Percentiles rank a stretch among this genome's conserved stretches.
phyloP scores from a whole-genome alignment of 2,329 filamentous ascomycete species.

The Nannizziopsis barbatae region DNA sequence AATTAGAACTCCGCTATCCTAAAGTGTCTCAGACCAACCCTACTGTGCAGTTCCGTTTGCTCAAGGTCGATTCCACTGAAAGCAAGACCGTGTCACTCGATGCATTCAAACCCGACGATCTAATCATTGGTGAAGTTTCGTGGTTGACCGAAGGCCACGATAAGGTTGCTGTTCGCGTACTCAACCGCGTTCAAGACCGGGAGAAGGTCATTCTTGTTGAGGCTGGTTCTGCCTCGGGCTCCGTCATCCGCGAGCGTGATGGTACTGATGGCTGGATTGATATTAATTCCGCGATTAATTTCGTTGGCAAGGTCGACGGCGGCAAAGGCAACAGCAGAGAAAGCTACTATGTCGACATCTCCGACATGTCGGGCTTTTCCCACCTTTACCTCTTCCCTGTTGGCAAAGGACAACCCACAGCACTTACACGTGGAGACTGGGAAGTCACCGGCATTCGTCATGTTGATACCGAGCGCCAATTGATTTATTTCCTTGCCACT shows the following conservation, averaged over 20 bases:
- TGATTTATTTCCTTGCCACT: constrained; percentile 56
- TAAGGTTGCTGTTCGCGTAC: constrained; percentile 53
- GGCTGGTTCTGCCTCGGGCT: constrained; percentile 37
- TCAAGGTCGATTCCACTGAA: constrained; percentile 42
- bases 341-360: constrained; percentile 54
- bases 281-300: constrained; percentile 36
- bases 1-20: constrained; percentile 55
- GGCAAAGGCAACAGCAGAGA: constrained; percentile 24
- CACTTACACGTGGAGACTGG: constrained; percentile 55
- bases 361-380: constrained; percentile 53
- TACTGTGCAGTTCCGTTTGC: constrained; percentile 49
- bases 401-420: constrained; percentile 43
- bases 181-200: constrained; percentile 56
- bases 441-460: constrained; percentile 52
- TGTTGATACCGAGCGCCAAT: constrained; percentile 45
- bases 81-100: constrained; percentile 42
- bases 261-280: constrained; percentile 53
- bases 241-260: constrained; percentile 45
- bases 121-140: constrained; percentile 56
- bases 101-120: constrained; percentile 49
- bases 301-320: constrained; percentile 32
- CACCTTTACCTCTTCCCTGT: constrained; percentile 56
- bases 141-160: constrained; percentile 54
- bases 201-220: constrained; percentile 54
- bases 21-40: constrained; percentile 60